phyloP scores from a whole-genome alignment of 2,329 filamentous ascomycete species.

The Trichocomaceae sp. region DNA sequence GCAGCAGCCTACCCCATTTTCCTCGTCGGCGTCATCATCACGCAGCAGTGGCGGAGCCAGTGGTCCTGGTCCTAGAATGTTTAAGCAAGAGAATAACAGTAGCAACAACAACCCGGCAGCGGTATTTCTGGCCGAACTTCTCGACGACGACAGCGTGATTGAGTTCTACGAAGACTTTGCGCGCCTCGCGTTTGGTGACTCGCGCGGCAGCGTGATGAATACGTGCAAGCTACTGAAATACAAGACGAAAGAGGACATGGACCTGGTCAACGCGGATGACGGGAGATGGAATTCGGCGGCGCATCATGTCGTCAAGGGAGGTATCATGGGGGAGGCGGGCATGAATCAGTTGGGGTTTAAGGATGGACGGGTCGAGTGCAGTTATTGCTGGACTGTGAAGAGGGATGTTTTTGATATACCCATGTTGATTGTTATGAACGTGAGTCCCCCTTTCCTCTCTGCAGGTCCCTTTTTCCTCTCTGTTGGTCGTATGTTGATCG shows the following conservation, averaged over 20 bases:
- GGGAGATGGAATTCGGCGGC: conserved; percentile 37
- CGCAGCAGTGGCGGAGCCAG: conserved; percentile 43
- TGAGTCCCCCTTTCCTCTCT: conserved; percentile 49
- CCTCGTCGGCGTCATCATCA: conserved; percentile 35
- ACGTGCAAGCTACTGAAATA: conserved; percentile 88
- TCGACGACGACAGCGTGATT: conserved; percentile 88
- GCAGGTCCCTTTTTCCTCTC: no score
- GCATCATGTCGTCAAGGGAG: conserved; percentile 36
- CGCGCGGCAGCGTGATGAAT: conserved; percentile 73
- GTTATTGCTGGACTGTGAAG: conserved; percentile 95
- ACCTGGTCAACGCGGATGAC: conserved; percentile 39
- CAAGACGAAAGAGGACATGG: conserved; percentile 59
- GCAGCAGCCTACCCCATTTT: conserved; percentile 13
- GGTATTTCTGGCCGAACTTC: conserved; percentile 83
- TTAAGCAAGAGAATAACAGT: conserved; percentile 25
- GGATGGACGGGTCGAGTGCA: conserved; percentile 89
- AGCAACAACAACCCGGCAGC: conserved; percentile 54
- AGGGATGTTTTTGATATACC: conserved; percentile 96
- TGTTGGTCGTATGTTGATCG: no score
- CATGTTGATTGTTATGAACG: conserved; percentile 97
- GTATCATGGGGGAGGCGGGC: conserved; percentile 52
- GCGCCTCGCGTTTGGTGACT: conserved; percentile 84
- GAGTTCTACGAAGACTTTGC: conserved; percentile 96
- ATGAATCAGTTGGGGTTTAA: conserved; percentile 72
- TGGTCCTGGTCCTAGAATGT: conserved; percentile 27